These are phyloP conservation scores for Claviceps monticola DNA, from an alignment of 2,329 filamentous ascomycete species.

Conservation along the genomic window DNA sequence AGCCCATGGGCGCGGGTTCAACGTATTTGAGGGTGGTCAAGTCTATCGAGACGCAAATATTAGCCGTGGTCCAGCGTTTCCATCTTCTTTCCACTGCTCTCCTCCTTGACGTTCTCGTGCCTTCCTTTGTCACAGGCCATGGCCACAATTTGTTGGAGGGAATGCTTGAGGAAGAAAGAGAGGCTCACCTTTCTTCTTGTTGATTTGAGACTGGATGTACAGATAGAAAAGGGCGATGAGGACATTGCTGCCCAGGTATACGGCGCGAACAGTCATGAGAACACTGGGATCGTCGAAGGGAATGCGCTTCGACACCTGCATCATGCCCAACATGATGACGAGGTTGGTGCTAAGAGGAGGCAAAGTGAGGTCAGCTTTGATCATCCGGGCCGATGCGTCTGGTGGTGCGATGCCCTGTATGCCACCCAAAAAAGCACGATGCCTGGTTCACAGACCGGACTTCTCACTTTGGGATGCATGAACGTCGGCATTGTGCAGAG, in stretches of 20 bases:
- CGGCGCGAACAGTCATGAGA: constrained; percentile 40
- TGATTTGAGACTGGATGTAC: constrained; percentile 73
- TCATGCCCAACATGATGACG: constrained; percentile 90
- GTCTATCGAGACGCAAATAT: constrained; percentile 38
- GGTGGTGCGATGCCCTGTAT: not conserved
- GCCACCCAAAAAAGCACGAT: not conserved
- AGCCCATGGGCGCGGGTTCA: constrained; percentile 87
- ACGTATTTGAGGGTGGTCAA: constrained; percentile 97
- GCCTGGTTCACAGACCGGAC: not conserved
- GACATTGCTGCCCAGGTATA: constrained; percentile 51
- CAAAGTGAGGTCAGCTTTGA: constrained; percentile 11
- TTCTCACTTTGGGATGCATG: not conserved
- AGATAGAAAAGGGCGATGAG: constrained; percentile 76
- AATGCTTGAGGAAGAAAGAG: not conserved
- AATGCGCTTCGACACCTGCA: constrained; percentile 94
- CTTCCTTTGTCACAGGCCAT: not conserved
- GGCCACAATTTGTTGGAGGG: not conserved
- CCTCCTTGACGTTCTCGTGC: not conserved
- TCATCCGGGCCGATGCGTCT: not conserved
- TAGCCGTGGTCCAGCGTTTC: not conserved
- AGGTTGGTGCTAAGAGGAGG: constrained; percentile 60
- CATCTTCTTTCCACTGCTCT: not conserved
- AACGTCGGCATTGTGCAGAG: not conserved
- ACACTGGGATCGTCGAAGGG: constrained; percentile 72
- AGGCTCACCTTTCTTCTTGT: constrained; percentile 84